phyloP scores from a whole-genome alignment of 768 basidiomycete genomes.

The Pulveroboletus sp. region DNA sequence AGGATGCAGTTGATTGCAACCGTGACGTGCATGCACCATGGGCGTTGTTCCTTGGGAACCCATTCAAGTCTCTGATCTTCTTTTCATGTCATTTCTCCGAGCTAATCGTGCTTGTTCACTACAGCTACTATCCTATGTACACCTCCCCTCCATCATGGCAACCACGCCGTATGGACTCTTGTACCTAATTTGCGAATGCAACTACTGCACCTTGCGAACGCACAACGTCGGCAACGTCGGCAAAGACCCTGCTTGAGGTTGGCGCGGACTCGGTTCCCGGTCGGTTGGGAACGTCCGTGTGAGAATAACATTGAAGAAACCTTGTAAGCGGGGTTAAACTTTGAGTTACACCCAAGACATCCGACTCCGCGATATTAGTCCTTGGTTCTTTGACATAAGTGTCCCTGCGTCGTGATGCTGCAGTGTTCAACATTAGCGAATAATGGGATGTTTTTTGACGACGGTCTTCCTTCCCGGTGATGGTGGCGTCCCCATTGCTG shows the following conservation, averaged over 20 bases:
- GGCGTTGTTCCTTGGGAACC: conserved; percentile 63
- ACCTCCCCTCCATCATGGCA: background rate
- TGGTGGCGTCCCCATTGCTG: conserved; percentile 21
- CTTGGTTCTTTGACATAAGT: conserved; percentile 2
- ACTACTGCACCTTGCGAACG: background rate
- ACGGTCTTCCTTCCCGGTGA: conserved; percentile 3
- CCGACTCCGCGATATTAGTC: background rate
- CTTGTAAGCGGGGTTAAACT: background rate
- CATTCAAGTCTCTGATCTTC: conserved; percentile 76
- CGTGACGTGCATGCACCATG: conserved; percentile 61
- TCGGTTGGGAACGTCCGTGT: background rate
- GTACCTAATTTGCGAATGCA: conserved; percentile 15
- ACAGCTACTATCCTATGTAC: background rate
- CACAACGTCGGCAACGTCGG: background rate
- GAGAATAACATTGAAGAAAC: background rate
- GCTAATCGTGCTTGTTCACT: conserved; percentile 13
- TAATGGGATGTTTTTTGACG: conserved; percentile 1
- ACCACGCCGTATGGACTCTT: conserved; percentile 4
- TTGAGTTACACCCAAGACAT: background rate
- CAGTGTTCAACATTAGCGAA: background rate
- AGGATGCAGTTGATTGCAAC: conserved; percentile 47
- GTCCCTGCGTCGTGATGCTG: background rate
- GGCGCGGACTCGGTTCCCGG: background rate
- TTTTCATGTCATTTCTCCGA: background rate
- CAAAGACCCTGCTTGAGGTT: background rate